These are phyloP conservation scores for Ceratobasidium sp. DNA, from an alignment of 1,284 basidiomycete genomes.

Conservation along the genomic window DNA sequence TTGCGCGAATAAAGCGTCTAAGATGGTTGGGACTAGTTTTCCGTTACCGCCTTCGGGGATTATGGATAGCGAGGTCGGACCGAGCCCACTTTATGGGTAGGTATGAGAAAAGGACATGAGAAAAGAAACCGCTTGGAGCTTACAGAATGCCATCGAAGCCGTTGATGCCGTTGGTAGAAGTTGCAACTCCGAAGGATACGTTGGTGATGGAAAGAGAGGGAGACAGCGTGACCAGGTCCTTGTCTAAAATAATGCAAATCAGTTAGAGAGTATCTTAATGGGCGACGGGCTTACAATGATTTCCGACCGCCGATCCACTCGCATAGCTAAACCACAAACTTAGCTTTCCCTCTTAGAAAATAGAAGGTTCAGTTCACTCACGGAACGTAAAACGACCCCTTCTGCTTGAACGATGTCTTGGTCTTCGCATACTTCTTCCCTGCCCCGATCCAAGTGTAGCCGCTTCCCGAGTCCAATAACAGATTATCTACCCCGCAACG, in stretches of 20 bases:
- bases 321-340: slow-evolving; percentile 7
- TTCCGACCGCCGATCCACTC: slow-evolving; percentile 34
- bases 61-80: slow-evolving; percentile 2
- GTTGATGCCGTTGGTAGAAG: slow-evolving; percentile 8
- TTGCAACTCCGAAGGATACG: slow-evolving; percentile 28
- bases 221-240: slow-evolving; percentile 29
- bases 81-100: slow-evolving; percentile 10
- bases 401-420: slow-evolving; percentile 22
- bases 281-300: neutral
- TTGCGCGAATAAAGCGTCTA: slow-evolving; percentile 33
- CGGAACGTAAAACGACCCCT: slow-evolving; percentile 8
- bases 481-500: slow-evolving; percentile 17
- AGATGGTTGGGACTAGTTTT: slow-evolving; percentile 27
- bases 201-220: slow-evolving; percentile 19
- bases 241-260: neutral
- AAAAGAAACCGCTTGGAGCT: neutral
- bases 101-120: neutral
- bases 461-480: slow-evolving; percentile 35
- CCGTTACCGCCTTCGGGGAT: neutral
- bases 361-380: slow-evolving; percentile 1
- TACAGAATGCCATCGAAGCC: slow-evolving; percentile 38
- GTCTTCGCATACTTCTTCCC: slow-evolving; percentile 33
- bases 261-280: too few species aligned
- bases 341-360: too few species aligned
- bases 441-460: slow-evolving; percentile 38